Evolutionary conservation across 2,329 filamentous ascomycete genomes (phyloP), one percentile per base, ranked within the genome.

Genomic region (Colletotrichum musicola): DNA sequence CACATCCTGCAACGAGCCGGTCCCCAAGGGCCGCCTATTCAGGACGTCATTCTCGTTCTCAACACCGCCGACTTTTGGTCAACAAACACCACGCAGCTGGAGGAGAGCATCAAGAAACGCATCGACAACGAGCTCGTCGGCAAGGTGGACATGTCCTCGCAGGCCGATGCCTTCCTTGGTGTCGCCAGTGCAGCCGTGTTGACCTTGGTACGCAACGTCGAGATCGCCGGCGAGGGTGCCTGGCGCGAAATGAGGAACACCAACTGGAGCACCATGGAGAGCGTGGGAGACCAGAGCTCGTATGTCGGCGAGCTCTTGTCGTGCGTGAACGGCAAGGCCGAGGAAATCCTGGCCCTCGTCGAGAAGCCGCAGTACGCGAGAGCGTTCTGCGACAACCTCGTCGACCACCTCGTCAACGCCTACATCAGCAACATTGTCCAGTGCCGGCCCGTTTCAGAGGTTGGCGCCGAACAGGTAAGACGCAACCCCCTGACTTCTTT

Each of bases 41-140:
- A 97, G 74, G 92, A 97, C 71, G 88, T 93, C 4, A 88, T 98
- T 14, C 83, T 97, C 4, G 94, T 98, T 1, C 85, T 99, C 55
- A 99, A 99, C 77, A 98, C 96, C 1, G 95, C 96, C 0, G 96
- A 99, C 76, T 99, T 98, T 79, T 99, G 96, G 88, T 95, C 98
- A 76, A 90, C 89, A 27, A 98, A 97, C 35, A 96, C 94, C 56
- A 94, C 91, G 55, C 95, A 98, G 77, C 86, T 99, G 1, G 95
- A 98, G 78, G 95, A 98, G 75, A 97, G 93, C 79, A 95, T 99
- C 79, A 95, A 94, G 81, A 92, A 93, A 74, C 90, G 94, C 10
- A 94, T 99, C 71, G 96, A 98, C 72, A 85, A 88, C 53, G 92
- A 94, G 2, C 84, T 97, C 42, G 89, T 89, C 16, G 82, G 89